Evolutionary conservation across 2,329 filamentous ascomycete genomes (phyloP).

Genomic region (Neonectria ditissima): DNA sequence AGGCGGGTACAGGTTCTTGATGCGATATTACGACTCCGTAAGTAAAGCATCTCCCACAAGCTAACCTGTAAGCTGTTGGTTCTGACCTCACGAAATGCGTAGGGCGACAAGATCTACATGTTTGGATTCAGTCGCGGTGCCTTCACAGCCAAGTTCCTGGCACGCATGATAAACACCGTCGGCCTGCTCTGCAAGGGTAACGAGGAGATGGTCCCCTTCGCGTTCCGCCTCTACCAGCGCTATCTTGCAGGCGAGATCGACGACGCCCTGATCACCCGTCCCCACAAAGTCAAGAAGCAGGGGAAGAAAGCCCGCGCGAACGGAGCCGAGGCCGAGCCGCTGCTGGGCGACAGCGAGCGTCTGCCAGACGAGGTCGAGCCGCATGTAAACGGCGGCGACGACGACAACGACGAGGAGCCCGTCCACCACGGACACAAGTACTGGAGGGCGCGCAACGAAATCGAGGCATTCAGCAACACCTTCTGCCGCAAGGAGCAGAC

Average conservation of each 20-base stretch:
- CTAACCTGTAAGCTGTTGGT: not conserved
- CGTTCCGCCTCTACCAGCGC: constrained; percentile 57
- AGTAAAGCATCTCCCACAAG: constrained; percentile 24
- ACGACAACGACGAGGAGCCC: constrained; percentile 19
- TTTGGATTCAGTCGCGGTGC: constrained; percentile 66
- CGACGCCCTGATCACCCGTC: constrained; percentile 40
- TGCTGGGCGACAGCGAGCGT: constrained; percentile 22
- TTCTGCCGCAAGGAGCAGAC: constrained; percentile 57
- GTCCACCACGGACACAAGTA: constrained; percentile 42
- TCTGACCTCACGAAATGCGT: not conserved
- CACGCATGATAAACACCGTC: constrained; percentile 62
- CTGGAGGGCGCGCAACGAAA: constrained; percentile 48
- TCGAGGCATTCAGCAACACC: constrained; percentile 60
- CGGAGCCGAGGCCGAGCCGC: constrained; percentile 47
- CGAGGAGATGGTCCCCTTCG: constrained; percentile 66
- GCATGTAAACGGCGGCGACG: constrained; percentile 25
- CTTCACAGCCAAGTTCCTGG: constrained; percentile 65
- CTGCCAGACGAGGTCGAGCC: not conserved
- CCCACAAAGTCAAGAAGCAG: constrained; percentile 17
- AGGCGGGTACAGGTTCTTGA: constrained; percentile 65
- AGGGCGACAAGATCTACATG: constrained; percentile 65
- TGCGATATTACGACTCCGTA: constrained; percentile 63
- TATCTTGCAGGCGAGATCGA: constrained; percentile 55
- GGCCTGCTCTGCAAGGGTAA: constrained; percentile 64
- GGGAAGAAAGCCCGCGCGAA: constrained; percentile 2